phyloP scores from a whole-genome alignment of 2,329 filamentous ascomycete genomes.

The Calycina herbarum region DNA sequence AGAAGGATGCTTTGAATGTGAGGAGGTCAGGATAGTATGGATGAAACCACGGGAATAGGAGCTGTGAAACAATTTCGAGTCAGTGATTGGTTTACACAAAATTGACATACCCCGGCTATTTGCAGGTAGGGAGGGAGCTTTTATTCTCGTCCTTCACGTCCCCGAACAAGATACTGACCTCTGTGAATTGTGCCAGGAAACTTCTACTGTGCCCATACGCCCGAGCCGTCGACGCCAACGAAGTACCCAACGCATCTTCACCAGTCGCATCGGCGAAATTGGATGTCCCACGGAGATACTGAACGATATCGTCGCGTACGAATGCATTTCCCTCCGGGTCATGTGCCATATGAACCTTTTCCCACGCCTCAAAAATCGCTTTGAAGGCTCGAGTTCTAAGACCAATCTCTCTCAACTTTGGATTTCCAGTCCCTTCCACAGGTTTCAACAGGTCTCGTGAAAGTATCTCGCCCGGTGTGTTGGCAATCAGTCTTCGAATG shows the following conservation, averaged over 20 bases:
- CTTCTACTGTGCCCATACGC: neutral
- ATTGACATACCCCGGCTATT: no score
- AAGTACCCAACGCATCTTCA: neutral
- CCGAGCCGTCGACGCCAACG: neutral
- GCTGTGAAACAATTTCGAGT: neutral
- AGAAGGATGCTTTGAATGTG: neutral
- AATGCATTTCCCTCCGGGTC: neutral
- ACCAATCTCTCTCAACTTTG: neutral
- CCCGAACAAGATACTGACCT: neutral
- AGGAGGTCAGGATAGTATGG: neutral
- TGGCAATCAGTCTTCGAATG: neutral
- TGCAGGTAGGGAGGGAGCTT: no score
- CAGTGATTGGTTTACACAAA: neutral
- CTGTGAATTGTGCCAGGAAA: neutral
- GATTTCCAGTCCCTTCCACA: neutral
- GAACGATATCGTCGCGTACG: neutral
- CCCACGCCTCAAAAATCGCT: neutral
- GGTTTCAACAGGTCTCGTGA: neutral
- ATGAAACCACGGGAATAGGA: slow-evolving; percentile 1
- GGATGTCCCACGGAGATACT: neutral
- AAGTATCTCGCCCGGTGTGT: neutral
- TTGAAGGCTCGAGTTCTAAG: neutral
- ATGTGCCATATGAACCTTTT: neutral
- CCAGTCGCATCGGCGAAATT: neutral
- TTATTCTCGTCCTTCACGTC: no score